Base-by-base conservation (phyloP, 768 basidiomycete genomes). In the Mycena floridula region DNA sequence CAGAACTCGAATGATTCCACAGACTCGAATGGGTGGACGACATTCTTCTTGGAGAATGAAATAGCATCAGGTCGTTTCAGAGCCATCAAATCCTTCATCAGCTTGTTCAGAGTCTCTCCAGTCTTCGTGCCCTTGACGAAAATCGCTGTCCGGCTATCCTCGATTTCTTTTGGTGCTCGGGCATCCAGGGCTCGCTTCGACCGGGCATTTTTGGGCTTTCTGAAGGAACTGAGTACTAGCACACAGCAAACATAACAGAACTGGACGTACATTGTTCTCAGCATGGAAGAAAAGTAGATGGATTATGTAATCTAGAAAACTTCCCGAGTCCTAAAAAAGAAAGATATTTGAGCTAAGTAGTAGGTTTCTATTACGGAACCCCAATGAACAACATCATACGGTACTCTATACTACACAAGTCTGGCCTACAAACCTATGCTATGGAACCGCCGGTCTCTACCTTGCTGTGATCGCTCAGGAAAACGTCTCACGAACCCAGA, bases 131-230 rank as follows among this genome's bases (percentile, higher is more conserved):
- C 92, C 51, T 84, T 79, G 21, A 96, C 91, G 61, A 99, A 95
- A 46, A 99, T 76, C 9, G 85, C 84, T 18, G 83, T 91, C 53
- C 93, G 82, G 26, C 81, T 73, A 58, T 89, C 91, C 65, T 94
- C 92, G 44, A 95, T 73, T 54, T 93, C 83, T 59, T 95, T 94
- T 1, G 96, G 81, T 55, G 85, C 85, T 9, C 93, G 77, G 26
- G 86, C 88, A 24, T 89, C 88, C 54, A 94, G 56, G 0, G 79
- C 94, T 48, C 96, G 77, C 66, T 98, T 99, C 12, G 88, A 87
- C 26, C 95, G 81, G 5, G 96, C 94, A 75, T 95, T 97, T 73
- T 88, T 90, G 18, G 96, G 91, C 71, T 95, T 97, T 18, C 48
- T 49, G 28, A 42, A 42, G 2, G n/a, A n/a, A 42, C 5, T n/a